Base-by-base conservation (phyloP, 202 grass and related monocot species). In the Digitaria exilis region DNA sequence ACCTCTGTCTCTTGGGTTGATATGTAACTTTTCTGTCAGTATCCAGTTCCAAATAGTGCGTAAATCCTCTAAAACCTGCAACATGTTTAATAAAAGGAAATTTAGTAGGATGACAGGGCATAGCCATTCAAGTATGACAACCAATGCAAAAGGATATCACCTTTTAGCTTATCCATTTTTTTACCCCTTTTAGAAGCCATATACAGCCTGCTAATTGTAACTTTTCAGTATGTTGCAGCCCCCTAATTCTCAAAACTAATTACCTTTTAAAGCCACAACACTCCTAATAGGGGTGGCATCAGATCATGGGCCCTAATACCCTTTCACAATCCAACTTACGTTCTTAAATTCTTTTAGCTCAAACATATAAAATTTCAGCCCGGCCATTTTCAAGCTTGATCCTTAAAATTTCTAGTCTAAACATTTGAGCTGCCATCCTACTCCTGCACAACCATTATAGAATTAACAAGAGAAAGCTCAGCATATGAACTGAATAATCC, bases 41-140 rank as follows among this genome's bases (percentile, higher is more conserved):
- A 92, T 76, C 92, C 92, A 95, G 76, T 93, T 91, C 96, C 92
- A 98, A 87, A 98, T 95, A 69, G 91, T 77, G 77, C 82, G 75
- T 44, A 98, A 66, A 89, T 98, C 96, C 87, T 95, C 92, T 64
- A 90, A 91, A 79, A 95, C 89, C 96, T 98, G 82, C 52, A 81
- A 69, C 9, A 58, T 74, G n/a, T 72, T 82, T 59, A 5, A 41
- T 1, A 39, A 50, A 66, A 70, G 51, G 50, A 37, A 42, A 43
- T 1, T 22, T 18, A 42, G 64, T 62, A 14, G 51, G 26, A 87
- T 69, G 75, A 5, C 60, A 60, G n/a, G n/a, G n/a, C n/a, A n/a
- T n/a, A n/a, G n/a, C n/a, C n/a, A n/a, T n/a, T n/a, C n/a, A n/a
- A n/a, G n/a, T n/a, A n/a, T n/a, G n/a, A n/a, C n/a, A n/a, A n/a